Evolutionary conservation across 2,329 filamentous ascomycete species (phyloP).

Genomic region (Dichotomopilus funicola): DNA sequence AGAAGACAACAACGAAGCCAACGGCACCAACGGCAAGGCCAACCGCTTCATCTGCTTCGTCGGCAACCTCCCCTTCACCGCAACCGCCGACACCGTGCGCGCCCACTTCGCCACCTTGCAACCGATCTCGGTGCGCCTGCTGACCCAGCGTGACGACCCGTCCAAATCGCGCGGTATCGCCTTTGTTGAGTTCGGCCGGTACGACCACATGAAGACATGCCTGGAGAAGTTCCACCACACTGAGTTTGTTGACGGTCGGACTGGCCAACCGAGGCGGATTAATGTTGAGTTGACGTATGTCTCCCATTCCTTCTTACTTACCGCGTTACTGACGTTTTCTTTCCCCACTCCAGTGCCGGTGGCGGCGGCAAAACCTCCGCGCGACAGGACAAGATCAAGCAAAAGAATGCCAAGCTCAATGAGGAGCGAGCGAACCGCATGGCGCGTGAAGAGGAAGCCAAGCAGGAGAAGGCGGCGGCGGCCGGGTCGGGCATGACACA

Average conservation of each 20-base stretch:
- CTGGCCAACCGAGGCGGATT: slow-evolving; percentile 59
- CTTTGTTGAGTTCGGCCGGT: slow-evolving; percentile 83
- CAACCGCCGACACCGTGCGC: slow-evolving; percentile 61
- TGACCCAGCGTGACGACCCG: slow-evolving; percentile 51
- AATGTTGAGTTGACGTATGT: slow-evolving; percentile 85
- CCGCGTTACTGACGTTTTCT: not conserved
- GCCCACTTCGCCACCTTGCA: slow-evolving; percentile 73
- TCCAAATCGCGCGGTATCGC: slow-evolving; percentile 50
- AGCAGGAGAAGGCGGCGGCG: slow-evolving; percentile 29
- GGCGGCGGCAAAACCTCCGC: slow-evolving; percentile 72
- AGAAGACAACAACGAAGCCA: slow-evolving; percentile 9
- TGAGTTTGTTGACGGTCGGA: slow-evolving; percentile 55
- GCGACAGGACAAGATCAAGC: slow-evolving; percentile 68
- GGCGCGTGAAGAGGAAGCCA: slow-evolving; percentile 37
- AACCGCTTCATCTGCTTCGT: slow-evolving; percentile 63
- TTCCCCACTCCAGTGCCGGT: slow-evolving; percentile 54
- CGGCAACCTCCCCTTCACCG: slow-evolving; percentile 85
- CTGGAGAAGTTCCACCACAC: slow-evolving; percentile 87
- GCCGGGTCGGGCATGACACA: slow-evolving; percentile 20
- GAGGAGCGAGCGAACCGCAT: slow-evolving; percentile 51
- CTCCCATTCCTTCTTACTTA: not conserved
- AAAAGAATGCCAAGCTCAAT: slow-evolving; percentile 80
- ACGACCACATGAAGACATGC: slow-evolving; percentile 87
- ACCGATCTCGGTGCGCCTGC: slow-evolving; percentile 64
- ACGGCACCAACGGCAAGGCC: slow-evolving; percentile 38